A percentile compares a stretch with the other conserved stretches of the same genome.
phyloP scores from a whole-genome alignment of 1,284 basidiomycete species.

The Pterulicium gracile region DNA sequence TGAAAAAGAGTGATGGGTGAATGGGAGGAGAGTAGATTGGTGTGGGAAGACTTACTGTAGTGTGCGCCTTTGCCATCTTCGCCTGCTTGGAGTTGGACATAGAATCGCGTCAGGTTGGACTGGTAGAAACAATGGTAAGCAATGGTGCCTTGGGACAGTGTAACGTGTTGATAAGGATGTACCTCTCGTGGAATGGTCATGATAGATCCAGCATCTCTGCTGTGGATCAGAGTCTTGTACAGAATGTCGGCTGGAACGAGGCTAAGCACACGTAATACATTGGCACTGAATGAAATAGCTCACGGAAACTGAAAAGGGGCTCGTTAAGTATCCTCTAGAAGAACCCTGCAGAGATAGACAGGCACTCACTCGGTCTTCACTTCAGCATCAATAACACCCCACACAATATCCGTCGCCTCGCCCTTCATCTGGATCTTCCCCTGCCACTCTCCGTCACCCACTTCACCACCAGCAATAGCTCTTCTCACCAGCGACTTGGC shows the following conservation, averaged over 20 bases:
- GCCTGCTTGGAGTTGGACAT: conserved; percentile 14
- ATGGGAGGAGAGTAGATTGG: background rate
- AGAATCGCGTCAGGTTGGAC: conserved; percentile 14
- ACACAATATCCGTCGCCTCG: conserved; percentile 11
- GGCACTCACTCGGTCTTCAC: conserved; percentile 12
- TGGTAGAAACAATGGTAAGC: background rate
- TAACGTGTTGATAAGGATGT: background rate
- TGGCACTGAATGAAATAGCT: background rate
- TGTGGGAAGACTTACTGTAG: background rate
- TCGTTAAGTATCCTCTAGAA: too few relatives aligned
- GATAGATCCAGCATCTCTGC: conserved; percentile 14
- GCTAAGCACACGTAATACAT: background rate
- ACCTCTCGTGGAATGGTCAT: conserved; percentile 15
- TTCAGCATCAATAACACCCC: conserved; percentile 10
- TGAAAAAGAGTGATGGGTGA: background rate
- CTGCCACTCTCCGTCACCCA: background rate
- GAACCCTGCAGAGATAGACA: too few relatives aligned
- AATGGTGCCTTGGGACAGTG: background rate
- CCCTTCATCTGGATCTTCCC: conserved; percentile 4
- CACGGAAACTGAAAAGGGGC: background rate
- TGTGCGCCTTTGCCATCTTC: background rate
- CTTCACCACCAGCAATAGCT: background rate
- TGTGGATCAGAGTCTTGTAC: conserved; percentile 1
- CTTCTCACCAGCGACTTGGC: conserved; percentile 6
- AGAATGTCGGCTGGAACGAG: background rate